Evolutionary conservation across 2,329 filamentous ascomycete species (phyloP).

Genomic region (Hymenotorrendiella dingleyae): DNA sequence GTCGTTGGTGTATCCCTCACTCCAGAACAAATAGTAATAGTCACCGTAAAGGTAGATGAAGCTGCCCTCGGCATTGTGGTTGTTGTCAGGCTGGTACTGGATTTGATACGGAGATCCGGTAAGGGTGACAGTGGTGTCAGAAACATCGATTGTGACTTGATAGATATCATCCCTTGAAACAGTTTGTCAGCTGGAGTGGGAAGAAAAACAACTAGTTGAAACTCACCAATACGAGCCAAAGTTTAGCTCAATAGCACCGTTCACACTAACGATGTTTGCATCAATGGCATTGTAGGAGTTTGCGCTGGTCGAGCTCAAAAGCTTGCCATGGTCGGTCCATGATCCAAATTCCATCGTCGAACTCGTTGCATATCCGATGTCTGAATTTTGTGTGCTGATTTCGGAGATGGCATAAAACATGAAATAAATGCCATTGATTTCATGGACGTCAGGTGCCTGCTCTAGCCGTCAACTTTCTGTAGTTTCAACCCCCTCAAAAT

Average conservation of each 20-base stretch:
- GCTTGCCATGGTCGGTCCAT: constrained; percentile 61
- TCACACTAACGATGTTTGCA: constrained; percentile 42
- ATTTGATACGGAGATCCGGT: constrained; percentile 40
- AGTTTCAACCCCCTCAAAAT: not conserved
- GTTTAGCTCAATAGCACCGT: constrained; percentile 42
- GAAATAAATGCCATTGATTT: constrained; percentile 55
- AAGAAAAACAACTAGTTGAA: too few species aligned
- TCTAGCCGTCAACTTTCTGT: too few species aligned
- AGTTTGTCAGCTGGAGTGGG: too few species aligned
- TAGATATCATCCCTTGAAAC: too few species aligned
- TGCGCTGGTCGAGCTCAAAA: constrained; percentile 49
- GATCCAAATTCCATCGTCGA: constrained; percentile 44
- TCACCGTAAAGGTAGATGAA: constrained; percentile 49
- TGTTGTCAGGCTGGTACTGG: constrained; percentile 43
- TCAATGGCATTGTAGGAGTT: constrained; percentile 59
- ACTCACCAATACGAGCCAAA: constrained; percentile 69
- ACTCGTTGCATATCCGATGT: constrained; percentile 43
- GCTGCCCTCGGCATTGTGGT: constrained; percentile 50
- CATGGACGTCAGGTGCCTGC: constrained; percentile 58
- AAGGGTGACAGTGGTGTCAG: constrained; percentile 28
- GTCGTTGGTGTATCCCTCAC: constrained; percentile 54
- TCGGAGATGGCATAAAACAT: constrained; percentile 54
- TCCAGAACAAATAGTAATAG: constrained; percentile 62
- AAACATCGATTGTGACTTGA: constrained; percentile 45
- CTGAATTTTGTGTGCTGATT: constrained; percentile 47